phyloP scores from a whole-genome alignment of 805 yeast species.

The Lipomyces sp. region DNA sequence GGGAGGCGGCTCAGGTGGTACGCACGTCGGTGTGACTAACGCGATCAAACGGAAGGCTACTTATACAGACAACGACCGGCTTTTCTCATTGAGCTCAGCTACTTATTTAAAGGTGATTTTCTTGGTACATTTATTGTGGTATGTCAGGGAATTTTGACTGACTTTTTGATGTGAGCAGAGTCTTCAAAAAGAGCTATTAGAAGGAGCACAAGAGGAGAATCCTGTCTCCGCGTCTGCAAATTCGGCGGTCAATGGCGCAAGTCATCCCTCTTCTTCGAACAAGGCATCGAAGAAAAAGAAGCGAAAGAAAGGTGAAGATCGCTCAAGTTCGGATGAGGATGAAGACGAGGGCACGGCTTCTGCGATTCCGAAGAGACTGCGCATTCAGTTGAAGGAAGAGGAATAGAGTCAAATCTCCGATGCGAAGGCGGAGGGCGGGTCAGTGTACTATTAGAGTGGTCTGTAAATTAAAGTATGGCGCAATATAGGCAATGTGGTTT shows the following conservation, averaged over 20 bases:
- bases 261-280: background rate
- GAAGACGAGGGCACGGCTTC: background rate
- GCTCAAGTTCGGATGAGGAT: constrained; percentile 17
- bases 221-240: background rate
- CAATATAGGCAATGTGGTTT: too few species aligned
- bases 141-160: background rate
- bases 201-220: constrained; percentile 9
- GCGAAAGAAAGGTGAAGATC: constrained; percentile 22
- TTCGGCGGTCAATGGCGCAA: background rate
- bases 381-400: constrained; percentile 22
- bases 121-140: background rate
- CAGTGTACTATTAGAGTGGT: background rate
- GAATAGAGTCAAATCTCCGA: constrained; percentile 1
- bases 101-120: constrained; percentile 19
- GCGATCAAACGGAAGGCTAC: constrained; percentile 12
- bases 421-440: background rate
- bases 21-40: constrained; percentile 2
- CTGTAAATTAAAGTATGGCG: background rate
- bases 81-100: constrained; percentile 31
- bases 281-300: constrained; percentile 21
- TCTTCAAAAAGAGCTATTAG: constrained; percentile 20
- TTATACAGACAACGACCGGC: constrained; percentile 24
- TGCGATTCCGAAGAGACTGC: constrained; percentile 20
- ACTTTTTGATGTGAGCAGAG: constrained; percentile 2
- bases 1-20: constrained; percentile 30